phyloP scores from a whole-genome alignment of 371 early-diverging fungal genomes.

The Mortierella sp. region DNA sequence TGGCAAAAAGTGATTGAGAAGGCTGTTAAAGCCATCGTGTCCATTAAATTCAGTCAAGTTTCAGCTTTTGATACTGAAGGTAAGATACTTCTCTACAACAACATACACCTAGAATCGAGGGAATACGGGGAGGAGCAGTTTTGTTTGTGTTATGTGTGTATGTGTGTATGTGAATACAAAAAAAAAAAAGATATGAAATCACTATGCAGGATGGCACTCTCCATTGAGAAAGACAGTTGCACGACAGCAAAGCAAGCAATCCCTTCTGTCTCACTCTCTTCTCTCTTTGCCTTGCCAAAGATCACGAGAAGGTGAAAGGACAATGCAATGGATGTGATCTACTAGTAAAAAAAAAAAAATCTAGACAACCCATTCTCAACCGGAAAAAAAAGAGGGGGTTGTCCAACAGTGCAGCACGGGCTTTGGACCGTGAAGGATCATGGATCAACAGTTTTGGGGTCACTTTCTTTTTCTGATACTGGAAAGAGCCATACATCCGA shows the following conservation, averaged over 20 bases:
- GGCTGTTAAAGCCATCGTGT: conserved; percentile 82
- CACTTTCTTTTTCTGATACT: not conserved
- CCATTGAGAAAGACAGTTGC: too few relatives aligned
- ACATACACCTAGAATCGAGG: not conserved
- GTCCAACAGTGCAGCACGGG: not conserved
- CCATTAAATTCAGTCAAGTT: conserved; percentile 80
- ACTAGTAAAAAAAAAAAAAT: not conserved
- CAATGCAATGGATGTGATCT: too few relatives aligned
- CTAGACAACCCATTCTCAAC: not conserved
- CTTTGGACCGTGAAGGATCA: not conserved
- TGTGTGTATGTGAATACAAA: not conserved
- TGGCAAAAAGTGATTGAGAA: conserved; percentile 80
- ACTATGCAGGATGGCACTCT: too few relatives aligned
- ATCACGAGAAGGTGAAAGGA: not conserved
- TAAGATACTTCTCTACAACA: conserved; percentile 15
- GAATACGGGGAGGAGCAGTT: conserved; percentile 1
- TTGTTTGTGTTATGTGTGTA: not conserved
- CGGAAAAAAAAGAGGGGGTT: not conserved
- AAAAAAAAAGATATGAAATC: not conserved
- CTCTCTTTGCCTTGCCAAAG: too few relatives aligned
- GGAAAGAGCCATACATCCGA: not conserved
- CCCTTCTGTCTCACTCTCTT: too few relatives aligned
- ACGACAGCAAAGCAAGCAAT: too few relatives aligned
- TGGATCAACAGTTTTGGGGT: not conserved
- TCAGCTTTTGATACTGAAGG: conserved; percentile 87